A percentile compares a stretch with the other conserved stretches of the same genome.
Conservation (phyloP, 1,284 basidiomycete species). For the Microbotryum saponariae region DNA sequence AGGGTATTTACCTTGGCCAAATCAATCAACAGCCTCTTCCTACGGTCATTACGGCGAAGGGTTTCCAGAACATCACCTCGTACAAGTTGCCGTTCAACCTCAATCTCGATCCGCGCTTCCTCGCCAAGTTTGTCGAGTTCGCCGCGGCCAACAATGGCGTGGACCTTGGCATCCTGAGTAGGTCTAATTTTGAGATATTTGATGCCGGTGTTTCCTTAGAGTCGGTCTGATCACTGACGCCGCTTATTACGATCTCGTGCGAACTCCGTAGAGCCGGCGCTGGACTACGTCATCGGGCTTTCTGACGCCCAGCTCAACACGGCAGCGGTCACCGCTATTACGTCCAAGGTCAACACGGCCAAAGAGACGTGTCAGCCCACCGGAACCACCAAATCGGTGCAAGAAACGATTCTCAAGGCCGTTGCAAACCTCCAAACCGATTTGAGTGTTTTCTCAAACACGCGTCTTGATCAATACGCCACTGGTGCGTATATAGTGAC, state of each 20-base stretch:
- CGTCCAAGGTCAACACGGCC: conserved; percentile 34
- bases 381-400: conserved; percentile 46
- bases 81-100: conserved; percentile 56
- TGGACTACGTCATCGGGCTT: conserved; percentile 36
- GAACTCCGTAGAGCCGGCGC: conserved; percentile 27
- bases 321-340: conserved; percentile 22
- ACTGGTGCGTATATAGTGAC: conserved; percentile 10
- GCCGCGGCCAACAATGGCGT: conserved; percentile 54
- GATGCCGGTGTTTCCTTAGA: conserved; percentile 41
- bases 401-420: conserved; percentile 55
- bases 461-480: conserved; percentile 47
- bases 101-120: conserved; percentile 56
- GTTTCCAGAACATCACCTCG: conserved; percentile 58
- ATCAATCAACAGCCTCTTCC: conserved; percentile 43
- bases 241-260: neutral
- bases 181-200: conserved; percentile 47
- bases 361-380: conserved; percentile 44
- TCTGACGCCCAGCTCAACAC: conserved; percentile 27
- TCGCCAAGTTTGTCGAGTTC: conserved; percentile 54
- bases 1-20: conserved; percentile 41
- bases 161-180: conserved; percentile 57
- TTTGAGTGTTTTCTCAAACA: conserved; percentile 42
- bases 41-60: conserved; percentile 53
- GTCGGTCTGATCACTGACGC: conserved; percentile 44
- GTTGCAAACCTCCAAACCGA: conserved; percentile 55